A percentile compares a stretch with the other conserved stretches of the same genome.
These are phyloP conservation scores for Chaetomium sp. DNA, from an alignment of 2,329 filamentous ascomycete genomes.

Conservation along the genomic window DNA sequence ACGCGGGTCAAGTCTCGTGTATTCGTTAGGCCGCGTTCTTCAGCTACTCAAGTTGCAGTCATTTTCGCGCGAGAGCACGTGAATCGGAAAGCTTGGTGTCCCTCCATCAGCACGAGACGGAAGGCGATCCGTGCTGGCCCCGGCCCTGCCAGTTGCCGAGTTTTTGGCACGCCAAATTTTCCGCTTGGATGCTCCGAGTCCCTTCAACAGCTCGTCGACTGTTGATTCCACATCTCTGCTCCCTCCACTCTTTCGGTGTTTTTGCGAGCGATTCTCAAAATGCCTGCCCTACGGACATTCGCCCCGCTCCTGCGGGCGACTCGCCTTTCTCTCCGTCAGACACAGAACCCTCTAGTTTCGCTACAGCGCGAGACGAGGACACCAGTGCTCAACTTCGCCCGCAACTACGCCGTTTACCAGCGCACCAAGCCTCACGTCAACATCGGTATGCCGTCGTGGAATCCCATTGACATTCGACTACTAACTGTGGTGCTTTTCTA, in stretches of 20 bases:
- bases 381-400: slow-evolving; percentile 66
- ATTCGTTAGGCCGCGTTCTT: too few species aligned
- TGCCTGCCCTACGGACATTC: slow-evolving; percentile 78
- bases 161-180: slow-evolving; percentile 35
- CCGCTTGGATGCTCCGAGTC: slow-evolving; percentile 22
- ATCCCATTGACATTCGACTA: slow-evolving; percentile 22
- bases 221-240: slow-evolving; percentile 33
- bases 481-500: slow-evolving; percentile 42
- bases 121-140: slow-evolving; percentile 24
- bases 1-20: too few species aligned
- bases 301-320: slow-evolving; percentile 81
- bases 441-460: slow-evolving; percentile 66
- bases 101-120: slow-evolving; percentile 20
- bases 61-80: slow-evolving; percentile 20
- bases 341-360: slow-evolving; percentile 70
- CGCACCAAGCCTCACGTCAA: slow-evolving; percentile 97
- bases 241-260: slow-evolving; percentile 30
- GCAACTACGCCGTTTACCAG: slow-evolving; percentile 73
- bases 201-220: slow-evolving; percentile 24
- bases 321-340: slow-evolving; percentile 67
- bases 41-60: not conserved
- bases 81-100: not conserved
- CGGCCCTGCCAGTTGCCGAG: slow-evolving; percentile 25
- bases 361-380: slow-evolving; percentile 71
- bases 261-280: slow-evolving; percentile 50